A percentile compares a stretch with the other conserved stretches of the same genome.
Conservation (phyloP, 2,329 filamentous ascomycete genomes). For the Sarocladium brachiariae region DNA sequence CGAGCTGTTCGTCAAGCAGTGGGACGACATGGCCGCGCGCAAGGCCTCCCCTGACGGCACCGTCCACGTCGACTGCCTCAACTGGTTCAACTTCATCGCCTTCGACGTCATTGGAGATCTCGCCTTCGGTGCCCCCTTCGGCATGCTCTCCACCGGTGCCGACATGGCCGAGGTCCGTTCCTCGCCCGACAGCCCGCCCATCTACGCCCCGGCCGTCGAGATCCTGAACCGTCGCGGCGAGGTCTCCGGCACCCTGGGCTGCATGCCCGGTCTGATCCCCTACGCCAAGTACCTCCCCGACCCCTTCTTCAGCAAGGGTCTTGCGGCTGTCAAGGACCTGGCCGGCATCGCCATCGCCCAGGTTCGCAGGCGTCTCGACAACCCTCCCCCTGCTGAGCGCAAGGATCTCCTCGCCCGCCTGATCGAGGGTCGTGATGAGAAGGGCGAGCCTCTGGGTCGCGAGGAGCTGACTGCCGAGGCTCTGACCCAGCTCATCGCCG, state of each 20-base stretch:
- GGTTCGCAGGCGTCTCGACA: constrained; percentile 66
- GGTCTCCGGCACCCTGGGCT: constrained; percentile 74
- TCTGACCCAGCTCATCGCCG: constrained; percentile 79
- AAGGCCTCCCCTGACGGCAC: constrained; percentile 3
- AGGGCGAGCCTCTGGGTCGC: constrained; percentile 65
- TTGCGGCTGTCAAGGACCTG: constrained; percentile 69
- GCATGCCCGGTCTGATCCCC: constrained; percentile 65
- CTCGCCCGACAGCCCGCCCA: constrained; percentile 52
- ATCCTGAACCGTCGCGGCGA: constrained; percentile 85
- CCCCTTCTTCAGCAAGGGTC: constrained; percentile 69
- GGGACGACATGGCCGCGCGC: constrained; percentile 52
- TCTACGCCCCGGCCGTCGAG: constrained; percentile 73
- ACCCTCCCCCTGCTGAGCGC: constrained; percentile 58
- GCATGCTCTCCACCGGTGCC: constrained; percentile 68
- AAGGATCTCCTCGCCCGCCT: constrained; percentile 75
- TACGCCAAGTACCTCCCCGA: constrained; percentile 77
- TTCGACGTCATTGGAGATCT: constrained; percentile 44
- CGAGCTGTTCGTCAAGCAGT: constrained; percentile 63
- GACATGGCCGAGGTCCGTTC: constrained; percentile 69
- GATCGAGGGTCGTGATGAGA: constrained; percentile 80
- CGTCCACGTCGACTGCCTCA: constrained; percentile 63
- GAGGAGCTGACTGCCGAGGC: constrained; percentile 84
- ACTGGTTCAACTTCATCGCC: constrained; percentile 61
- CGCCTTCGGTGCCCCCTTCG: constrained; percentile 45
- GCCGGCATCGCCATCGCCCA: constrained; percentile 83